phyloP scores from a whole-genome alignment of 768 basidiomycete genomes.

The Fistulinella prunicolor region DNA sequence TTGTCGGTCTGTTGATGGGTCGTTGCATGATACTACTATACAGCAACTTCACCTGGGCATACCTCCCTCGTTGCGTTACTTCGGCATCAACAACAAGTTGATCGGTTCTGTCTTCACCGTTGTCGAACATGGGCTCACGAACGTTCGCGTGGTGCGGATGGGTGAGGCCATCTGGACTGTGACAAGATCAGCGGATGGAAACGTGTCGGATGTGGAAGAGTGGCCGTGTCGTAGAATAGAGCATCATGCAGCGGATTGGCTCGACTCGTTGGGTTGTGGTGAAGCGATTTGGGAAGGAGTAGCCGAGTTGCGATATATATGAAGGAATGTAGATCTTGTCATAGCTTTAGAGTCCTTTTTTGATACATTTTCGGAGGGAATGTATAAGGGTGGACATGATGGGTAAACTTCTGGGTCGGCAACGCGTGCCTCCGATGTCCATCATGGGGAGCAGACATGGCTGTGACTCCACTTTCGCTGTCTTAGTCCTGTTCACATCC shows the following conservation, averaged over 20 bases:
- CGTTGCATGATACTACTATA: not conserved
- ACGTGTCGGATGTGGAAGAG: constrained; percentile 40
- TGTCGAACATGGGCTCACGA: constrained; percentile 60
- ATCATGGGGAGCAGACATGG: too few relatives aligned
- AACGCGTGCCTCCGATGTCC: too few relatives aligned
- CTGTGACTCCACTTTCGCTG: too few relatives aligned
- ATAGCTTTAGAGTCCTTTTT: too few relatives aligned
- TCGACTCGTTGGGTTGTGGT: constrained; percentile 63
- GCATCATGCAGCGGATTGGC: constrained; percentile 57
- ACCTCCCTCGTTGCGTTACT: constrained; percentile 50
- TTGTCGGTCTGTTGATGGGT: not conserved
- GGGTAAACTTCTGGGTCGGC: too few relatives aligned
- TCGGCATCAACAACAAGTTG: constrained; percentile 50
- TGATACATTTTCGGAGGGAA: too few relatives aligned
- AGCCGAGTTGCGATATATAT: too few relatives aligned
- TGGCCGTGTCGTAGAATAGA: constrained; percentile 55
- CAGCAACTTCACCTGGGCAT: constrained; percentile 62
- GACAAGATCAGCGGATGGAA: constrained; percentile 25
- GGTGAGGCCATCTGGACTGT: constrained; percentile 58
- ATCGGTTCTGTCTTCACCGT: constrained; percentile 41
- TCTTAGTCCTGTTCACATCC: too few relatives aligned
- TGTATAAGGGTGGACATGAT: too few relatives aligned
- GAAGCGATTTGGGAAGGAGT: constrained; percentile 42
- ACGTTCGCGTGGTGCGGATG: constrained; percentile 53
- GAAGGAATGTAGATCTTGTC: too few relatives aligned